Conservation (phyloP, 2,329 filamentous ascomycete genomes). For the Hysterium pulicare region DNA sequence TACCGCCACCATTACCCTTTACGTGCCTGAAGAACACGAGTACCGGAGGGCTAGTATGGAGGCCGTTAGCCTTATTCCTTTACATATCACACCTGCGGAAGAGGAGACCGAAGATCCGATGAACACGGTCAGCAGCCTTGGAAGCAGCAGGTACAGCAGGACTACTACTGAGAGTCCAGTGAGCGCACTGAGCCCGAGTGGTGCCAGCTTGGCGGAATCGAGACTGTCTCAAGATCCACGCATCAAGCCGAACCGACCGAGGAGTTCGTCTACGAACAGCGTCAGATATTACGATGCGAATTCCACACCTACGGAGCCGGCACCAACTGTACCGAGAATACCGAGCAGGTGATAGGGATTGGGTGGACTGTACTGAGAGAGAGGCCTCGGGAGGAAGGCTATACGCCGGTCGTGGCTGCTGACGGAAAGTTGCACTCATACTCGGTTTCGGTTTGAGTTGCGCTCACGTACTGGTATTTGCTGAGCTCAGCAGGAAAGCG, state of each 20-base stretch:
- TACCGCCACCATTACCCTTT: background rate
- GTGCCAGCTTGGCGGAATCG: background rate
- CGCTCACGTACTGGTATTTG: too few species aligned
- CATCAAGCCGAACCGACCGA: background rate
- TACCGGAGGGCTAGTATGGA: background rate
- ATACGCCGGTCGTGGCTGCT: too few species aligned
- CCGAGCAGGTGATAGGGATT: too few species aligned
- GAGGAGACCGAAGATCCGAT: background rate
- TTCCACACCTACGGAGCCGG: background rate
- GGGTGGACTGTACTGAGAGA: too few species aligned
- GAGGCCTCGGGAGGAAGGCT: too few species aligned
- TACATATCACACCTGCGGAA: background rate
- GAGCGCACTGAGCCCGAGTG: background rate
- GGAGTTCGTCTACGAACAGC: background rate
- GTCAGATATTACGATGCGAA: conserved; percentile 1
- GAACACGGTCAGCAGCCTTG: background rate
- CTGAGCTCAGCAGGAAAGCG: too few species aligned
- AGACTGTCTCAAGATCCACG: background rate
- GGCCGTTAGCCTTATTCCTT: background rate
- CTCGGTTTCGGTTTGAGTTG: too few species aligned
- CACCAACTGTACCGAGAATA: background rate
- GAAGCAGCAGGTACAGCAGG: background rate
- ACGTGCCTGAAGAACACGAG: background rate
- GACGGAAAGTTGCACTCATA: too few species aligned
- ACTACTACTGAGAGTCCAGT: too few species aligned